A percentile compares a stretch with the other conserved stretches of the same genome.
Conservation (phyloP, 2,329 filamentous ascomycete species). For the Chaetomium olivaceum region DNA sequence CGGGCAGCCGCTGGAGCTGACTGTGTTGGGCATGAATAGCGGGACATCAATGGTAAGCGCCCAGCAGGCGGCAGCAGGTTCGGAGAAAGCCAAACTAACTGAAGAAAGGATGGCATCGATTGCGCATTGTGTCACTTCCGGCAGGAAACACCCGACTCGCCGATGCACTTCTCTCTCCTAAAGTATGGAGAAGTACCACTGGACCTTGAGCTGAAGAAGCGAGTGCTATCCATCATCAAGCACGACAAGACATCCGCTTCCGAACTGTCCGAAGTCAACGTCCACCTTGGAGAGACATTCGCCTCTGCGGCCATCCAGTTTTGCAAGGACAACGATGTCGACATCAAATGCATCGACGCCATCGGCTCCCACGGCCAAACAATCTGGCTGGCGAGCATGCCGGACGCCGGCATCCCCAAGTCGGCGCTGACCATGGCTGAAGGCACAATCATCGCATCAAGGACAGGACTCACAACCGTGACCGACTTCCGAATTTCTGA, state of each 20-base stretch:
- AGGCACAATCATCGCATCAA: conserved; percentile 54
- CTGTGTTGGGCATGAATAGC: conserved; percentile 56
- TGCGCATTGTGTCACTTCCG: conserved; percentile 59
- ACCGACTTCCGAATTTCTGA: conserved; percentile 60
- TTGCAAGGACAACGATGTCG: conserved; percentile 45
- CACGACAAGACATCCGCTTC: conserved; percentile 54
- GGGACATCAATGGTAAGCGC: conserved; percentile 50
- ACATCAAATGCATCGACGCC: conserved; percentile 50
- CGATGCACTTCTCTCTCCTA: conserved; percentile 59
- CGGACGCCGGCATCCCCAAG: conserved; percentile 46
- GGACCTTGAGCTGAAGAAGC: conserved; percentile 54
- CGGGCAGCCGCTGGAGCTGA: conserved; percentile 47
- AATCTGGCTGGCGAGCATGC: conserved; percentile 58
- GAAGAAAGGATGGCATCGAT: conserved; percentile 53
- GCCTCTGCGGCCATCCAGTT: conserved; percentile 54
- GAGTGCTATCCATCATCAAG: conserved; percentile 58
- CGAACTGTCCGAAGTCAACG: conserved; percentile 58
- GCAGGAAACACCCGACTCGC: conserved; percentile 51
- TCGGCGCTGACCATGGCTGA: conserved; percentile 59
- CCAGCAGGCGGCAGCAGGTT: not conserved
- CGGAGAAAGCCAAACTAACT: conserved; percentile 1
- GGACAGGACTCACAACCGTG: conserved; percentile 59
- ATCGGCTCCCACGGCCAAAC: conserved; percentile 62
- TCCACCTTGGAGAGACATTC: conserved; percentile 58
- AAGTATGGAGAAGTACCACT: conserved; percentile 59